Percentiles rank a stretch among this genome's conserved stretches.
phyloP scores from a whole-genome alignment of 2,329 filamentous ascomycete species.

The Tricladium varicosporioides region DNA sequence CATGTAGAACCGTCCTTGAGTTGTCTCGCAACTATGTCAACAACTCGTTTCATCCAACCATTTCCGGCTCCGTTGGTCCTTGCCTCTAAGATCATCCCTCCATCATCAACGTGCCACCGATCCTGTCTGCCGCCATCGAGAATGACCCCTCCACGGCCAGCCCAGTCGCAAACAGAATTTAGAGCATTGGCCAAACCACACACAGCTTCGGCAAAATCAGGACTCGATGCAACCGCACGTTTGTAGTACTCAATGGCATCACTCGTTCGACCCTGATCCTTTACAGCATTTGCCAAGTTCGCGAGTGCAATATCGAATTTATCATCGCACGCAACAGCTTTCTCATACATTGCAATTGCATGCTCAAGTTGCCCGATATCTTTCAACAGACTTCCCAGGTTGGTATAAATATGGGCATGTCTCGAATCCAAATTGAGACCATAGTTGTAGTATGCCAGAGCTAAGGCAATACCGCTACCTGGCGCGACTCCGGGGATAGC shows the following conservation, averaged over 20 bases:
- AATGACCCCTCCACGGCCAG: constrained; percentile 80
- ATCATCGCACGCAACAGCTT: constrained; percentile 87
- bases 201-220: constrained; percentile 94
- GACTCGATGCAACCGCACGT: constrained; percentile 85
- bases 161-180: constrained; percentile 96
- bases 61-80: constrained; percentile 57
- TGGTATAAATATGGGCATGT: constrained; percentile 96
- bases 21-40: constrained; percentile 87
- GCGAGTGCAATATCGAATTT: constrained; percentile 96
- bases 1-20: constrained; percentile 81
- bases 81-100: constrained; percentile 78
- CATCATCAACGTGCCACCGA: constrained; percentile 88
- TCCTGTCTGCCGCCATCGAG: constrained; percentile 73
- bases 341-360: constrained; percentile 96
- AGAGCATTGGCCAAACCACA: constrained; percentile 92
- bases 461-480: constrained; percentile 83
- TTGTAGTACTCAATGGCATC: constrained; percentile 93
- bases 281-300: constrained; percentile 95
- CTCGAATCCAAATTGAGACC: constrained; percentile 81
- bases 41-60: constrained; percentile 86
- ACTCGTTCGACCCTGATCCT: constrained; percentile 87
- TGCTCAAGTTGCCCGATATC: constrained; percentile 91
- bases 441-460: constrained; percentile 93
- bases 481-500: constrained; percentile 75
- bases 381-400: constrained; percentile 90